These are phyloP conservation scores for Kodamaea fukazawae DNA, from an alignment of 805 yeast species.

Conservation along the genomic window DNA sequence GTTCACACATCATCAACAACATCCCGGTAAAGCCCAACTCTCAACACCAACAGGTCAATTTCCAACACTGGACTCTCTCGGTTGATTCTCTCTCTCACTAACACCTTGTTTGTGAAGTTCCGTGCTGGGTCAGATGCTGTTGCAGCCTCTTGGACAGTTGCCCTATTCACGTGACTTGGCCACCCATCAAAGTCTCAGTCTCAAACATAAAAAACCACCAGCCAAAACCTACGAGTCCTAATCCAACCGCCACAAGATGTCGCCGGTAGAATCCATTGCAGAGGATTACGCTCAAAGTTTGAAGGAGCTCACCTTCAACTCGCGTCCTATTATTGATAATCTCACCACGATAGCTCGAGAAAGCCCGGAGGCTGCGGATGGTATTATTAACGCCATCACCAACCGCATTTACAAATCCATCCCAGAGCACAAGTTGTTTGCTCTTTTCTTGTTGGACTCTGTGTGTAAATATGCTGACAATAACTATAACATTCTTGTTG, in stretches of 20 bases:
- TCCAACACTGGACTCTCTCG: too few species aligned
- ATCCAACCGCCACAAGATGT: too few species aligned
- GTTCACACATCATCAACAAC: too few species aligned
- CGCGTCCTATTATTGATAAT: slow-evolving; percentile 83
- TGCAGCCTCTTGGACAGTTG: not conserved
- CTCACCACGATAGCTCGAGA: slow-evolving; percentile 86
- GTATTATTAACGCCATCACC: slow-evolving; percentile 73
- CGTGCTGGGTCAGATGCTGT: too few species aligned
- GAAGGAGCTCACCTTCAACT: slow-evolving; percentile 78
- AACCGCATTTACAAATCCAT: slow-evolving; percentile 70
- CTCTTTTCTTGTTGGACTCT: slow-evolving; percentile 84
- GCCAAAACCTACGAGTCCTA: too few species aligned
- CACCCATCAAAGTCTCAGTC: too few species aligned
- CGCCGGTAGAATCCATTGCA: slow-evolving; percentile 7
- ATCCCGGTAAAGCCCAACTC: too few species aligned
- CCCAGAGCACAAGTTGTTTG: slow-evolving; percentile 80
- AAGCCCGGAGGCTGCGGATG: slow-evolving; percentile 71
- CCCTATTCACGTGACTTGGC: too few species aligned
- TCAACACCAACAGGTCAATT: too few species aligned
- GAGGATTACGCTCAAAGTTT: slow-evolving; percentile 70
- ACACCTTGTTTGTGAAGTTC: too few species aligned
- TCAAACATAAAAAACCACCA: too few species aligned
- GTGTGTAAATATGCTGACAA: slow-evolving; percentile 87
- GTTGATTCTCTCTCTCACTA: too few species aligned
- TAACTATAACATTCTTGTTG: slow-evolving; percentile 81